Conservation (phyloP, 2,329 filamentous ascomycete species). For the Lecanicillium sp. region DNA sequence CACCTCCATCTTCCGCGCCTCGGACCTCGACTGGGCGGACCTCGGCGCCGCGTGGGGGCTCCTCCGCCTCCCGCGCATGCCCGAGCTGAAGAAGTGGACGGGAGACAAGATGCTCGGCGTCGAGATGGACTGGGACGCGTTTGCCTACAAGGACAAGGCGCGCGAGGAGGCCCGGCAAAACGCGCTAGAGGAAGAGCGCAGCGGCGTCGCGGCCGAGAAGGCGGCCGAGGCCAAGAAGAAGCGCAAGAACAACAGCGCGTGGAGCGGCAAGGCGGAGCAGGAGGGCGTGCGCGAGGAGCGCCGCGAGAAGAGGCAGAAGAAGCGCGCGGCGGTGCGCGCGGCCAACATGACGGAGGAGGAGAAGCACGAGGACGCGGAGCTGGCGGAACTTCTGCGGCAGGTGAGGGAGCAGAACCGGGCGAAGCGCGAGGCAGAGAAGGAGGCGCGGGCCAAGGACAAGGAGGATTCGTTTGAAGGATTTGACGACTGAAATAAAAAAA, state of each 20-base stretch:
- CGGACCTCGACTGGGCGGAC: conserved; percentile 79
- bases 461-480: conserved; percentile 55
- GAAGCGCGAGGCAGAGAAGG: conserved; percentile 27
- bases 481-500: conserved; percentile 33
- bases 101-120: conserved; percentile 60
- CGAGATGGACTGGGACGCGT: conserved; percentile 61
- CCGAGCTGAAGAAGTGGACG: conserved; percentile 70
- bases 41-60: conserved; percentile 81
- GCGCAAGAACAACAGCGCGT: conserved; percentile 60
- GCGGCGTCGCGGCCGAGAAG: conserved; percentile 32
- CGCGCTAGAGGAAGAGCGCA: conserved; percentile 46
- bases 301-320: conserved; percentile 58
- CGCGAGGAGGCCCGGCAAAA: conserved; percentile 60
- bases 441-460: conserved; percentile 24
- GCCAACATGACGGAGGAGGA: conserved; percentile 66
- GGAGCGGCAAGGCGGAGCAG: conserved; percentile 65
- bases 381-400: conserved; percentile 57
- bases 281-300: conserved; percentile 57
- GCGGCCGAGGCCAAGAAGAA: conserved; percentile 45
- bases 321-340: conserved; percentile 56
- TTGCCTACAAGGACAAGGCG: conserved; percentile 64
- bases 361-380: conserved; percentile 54
- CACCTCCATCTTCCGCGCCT: conserved; percentile 79
- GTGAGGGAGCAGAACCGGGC: conserved; percentile 53
- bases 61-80: conserved; percentile 85